phyloP scores from a whole-genome alignment of 306 rosid genomes.

The Heteromeles arbutifolia region DNA sequence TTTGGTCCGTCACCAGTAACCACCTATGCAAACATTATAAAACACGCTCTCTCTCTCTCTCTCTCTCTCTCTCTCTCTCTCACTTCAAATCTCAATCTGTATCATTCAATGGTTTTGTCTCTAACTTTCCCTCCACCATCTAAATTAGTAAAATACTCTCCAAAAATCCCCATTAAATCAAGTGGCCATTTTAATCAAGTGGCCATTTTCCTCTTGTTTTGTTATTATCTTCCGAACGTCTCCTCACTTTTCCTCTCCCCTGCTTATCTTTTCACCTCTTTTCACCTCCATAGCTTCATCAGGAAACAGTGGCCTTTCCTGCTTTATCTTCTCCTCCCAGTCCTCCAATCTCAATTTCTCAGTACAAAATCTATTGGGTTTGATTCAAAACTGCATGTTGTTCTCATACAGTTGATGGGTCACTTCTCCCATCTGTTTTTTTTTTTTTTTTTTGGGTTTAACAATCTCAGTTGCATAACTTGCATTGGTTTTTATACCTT shows the following conservation, averaged over 20 bases:
- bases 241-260: background rate
- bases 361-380: background rate
- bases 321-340: conserved; percentile 7
- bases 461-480: background rate
- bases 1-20: conserved; percentile 28
- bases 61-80: background rate
- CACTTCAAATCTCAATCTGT: conserved; percentile 14
- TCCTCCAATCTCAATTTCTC: background rate
- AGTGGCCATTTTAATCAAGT: conserved; percentile 19
- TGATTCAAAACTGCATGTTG: background rate
- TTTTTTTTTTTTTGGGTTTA: background rate
- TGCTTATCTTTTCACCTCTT: conserved; percentile 9
- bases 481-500: background rate
- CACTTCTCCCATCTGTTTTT: background rate
- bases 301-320: background rate
- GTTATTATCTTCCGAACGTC: conserved; percentile 19
- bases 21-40: background rate
- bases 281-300: conserved; percentile 3
- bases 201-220: conserved; percentile 33
- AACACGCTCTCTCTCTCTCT: background rate
- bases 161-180: conserved; percentile 14
- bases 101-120: conserved; percentile 29
- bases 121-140: conserved; percentile 28
- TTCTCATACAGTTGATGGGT: background rate
- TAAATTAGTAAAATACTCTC: conserved; percentile 2